phyloP scores from a whole-genome alignment of 2,329 filamentous ascomycete species.

The Taxawa tesnikishii region DNA sequence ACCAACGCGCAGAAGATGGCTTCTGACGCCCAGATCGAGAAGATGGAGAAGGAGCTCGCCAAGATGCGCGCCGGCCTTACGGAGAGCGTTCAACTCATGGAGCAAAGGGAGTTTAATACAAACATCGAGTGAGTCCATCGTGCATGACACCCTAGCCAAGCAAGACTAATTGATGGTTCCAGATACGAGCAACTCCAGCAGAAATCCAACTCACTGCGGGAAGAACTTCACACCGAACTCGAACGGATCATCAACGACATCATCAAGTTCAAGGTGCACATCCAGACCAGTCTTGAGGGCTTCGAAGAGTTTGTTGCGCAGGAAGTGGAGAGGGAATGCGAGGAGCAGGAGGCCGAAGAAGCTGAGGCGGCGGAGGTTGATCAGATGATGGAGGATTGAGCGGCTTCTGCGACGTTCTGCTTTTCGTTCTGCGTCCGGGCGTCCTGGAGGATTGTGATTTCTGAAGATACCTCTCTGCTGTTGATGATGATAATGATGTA shows the following conservation, averaged over 20 bases:
- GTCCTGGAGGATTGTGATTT: too few relatives aligned
- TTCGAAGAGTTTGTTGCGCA: conserved; percentile 90
- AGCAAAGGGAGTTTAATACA: conserved; percentile 91
- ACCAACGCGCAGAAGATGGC: conserved; percentile 78
- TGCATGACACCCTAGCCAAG: neutral
- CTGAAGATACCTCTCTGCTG: too few relatives aligned
- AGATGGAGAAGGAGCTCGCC: conserved; percentile 96
- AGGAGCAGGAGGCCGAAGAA: conserved; percentile 31
- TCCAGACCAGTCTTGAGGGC: conserved; percentile 84
- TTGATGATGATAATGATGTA: too few relatives aligned
- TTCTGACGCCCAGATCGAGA: conserved; percentile 89
- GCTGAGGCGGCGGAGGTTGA: conserved; percentile 6
- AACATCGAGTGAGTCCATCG: conserved; percentile 67
- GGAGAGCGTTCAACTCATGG: conserved; percentile 81
- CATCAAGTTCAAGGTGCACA: conserved; percentile 96
- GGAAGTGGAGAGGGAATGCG: conserved; percentile 61
- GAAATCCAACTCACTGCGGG: conserved; percentile 69
- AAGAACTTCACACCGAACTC: conserved; percentile 94
- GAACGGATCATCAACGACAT: conserved; percentile 94
- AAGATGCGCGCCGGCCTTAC: conserved; percentile 76
- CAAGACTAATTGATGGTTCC: conserved; percentile 5
- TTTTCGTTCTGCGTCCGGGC: too few relatives aligned
- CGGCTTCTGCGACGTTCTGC: too few relatives aligned
- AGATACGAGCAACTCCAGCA: conserved; percentile 90
- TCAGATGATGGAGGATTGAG: too few relatives aligned